These are phyloP conservation scores for Fusarium hainanense DNA, from an alignment of 2,329 filamentous ascomycete species.

Conservation along the genomic window DNA sequence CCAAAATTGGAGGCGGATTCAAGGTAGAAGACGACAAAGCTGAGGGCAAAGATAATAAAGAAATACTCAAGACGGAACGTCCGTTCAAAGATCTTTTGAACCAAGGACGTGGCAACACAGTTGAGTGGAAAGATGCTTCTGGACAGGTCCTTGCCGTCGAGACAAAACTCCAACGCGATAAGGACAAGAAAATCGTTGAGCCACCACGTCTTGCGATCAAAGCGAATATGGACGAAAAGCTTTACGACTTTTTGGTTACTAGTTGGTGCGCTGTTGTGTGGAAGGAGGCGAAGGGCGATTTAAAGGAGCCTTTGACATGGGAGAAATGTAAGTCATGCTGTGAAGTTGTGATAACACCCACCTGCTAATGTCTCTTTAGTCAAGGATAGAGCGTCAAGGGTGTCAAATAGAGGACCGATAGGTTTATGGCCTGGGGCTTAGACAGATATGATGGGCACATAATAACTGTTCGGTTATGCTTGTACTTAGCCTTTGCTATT, in stretches of 20 bases:
- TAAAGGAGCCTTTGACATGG: constrained; percentile 42
- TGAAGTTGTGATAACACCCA: not conserved
- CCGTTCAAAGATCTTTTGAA: constrained; percentile 37
- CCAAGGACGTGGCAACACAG: constrained; percentile 36
- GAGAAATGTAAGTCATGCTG: constrained; percentile 35
- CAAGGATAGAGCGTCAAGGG: constrained; percentile 9
- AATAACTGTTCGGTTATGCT: not conserved
- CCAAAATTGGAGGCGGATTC: constrained; percentile 33
- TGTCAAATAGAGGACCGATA: not conserved
- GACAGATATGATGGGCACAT: not conserved
- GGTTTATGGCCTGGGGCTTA: not conserved
- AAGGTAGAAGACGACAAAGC: constrained; percentile 17
- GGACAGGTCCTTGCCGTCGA: constrained; percentile 44
- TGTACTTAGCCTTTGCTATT: not conserved
- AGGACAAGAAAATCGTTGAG: constrained; percentile 25
- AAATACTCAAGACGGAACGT: constrained; percentile 39
- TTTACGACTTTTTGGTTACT: constrained; percentile 46
- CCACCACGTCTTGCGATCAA: constrained; percentile 43
- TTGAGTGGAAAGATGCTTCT: constrained; percentile 40
- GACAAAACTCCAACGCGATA: constrained; percentile 35
- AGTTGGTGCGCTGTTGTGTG: constrained; percentile 48
- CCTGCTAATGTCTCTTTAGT: constrained; percentile 19
- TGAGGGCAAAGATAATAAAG: not conserved
- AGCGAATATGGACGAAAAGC: constrained; percentile 36
- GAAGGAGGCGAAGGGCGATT: constrained; percentile 42